Percentiles rank a stretch among this genome's conserved stretches.
phyloP scores from a whole-genome alignment of 192 early-diverging fungal species.

The Chytriomyces sp. region DNA sequence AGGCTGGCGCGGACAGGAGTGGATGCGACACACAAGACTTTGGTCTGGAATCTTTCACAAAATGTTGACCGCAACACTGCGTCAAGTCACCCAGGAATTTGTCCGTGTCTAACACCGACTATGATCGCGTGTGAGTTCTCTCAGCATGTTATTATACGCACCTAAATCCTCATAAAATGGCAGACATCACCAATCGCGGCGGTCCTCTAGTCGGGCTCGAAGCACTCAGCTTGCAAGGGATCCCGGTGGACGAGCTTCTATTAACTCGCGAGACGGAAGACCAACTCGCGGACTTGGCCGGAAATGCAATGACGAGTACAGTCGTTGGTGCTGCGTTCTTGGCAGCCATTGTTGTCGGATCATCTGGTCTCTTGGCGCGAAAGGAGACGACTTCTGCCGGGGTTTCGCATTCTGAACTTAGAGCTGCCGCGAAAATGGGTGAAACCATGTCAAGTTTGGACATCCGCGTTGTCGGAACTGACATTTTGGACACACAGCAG shows the following conservation, averaged over 20 bases:
- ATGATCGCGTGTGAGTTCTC: not conserved
- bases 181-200: constrained; percentile 49
- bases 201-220: constrained; percentile 50
- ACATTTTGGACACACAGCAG: constrained; percentile 8
- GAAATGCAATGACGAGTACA: constrained; percentile 55
- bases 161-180: constrained; percentile 48
- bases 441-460: no score
- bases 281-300: constrained; percentile 49
- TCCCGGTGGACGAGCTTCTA: constrained; percentile 44
- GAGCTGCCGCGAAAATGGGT: not conserved
- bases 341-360: constrained; percentile 36
- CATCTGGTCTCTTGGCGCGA: not conserved
- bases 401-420: no score
- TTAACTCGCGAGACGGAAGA: constrained; percentile 48
- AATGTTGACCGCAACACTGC: constrained; percentile 47
- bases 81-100: constrained; percentile 5
- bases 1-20: constrained; percentile 33
- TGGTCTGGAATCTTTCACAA: constrained; percentile 51
- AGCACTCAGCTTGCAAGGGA: constrained; percentile 47
- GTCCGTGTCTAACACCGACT: not conserved
- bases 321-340: constrained; percentile 49
- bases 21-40: constrained; percentile 48
- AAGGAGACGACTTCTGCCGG: no score
- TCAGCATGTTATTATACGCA: no score
- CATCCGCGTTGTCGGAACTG: constrained; percentile 26